These are phyloP conservation scores for Xylariales sp. DNA, from an alignment of 2,329 filamentous ascomycete species.

Conservation along the genomic window DNA sequence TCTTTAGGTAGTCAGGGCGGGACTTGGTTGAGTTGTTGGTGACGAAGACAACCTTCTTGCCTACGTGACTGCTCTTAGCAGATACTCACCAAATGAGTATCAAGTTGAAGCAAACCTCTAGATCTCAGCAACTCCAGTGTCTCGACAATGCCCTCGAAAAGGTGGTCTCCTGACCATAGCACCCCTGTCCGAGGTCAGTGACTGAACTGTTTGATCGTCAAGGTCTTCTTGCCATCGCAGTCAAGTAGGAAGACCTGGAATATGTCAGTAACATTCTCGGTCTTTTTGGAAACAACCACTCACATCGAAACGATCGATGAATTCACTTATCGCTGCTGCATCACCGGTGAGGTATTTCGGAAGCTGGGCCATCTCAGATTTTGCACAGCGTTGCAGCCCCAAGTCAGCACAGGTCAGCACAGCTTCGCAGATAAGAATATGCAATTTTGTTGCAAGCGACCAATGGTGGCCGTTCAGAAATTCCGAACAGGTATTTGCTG, in stretches of 20 bases:
- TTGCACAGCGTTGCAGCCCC: neutral
- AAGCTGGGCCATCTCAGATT: conserved; percentile 26
- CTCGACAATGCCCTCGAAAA: conserved; percentile 81
- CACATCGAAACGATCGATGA: conserved; percentile 90
- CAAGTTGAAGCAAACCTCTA: conserved; percentile 54
- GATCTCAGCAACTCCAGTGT: conserved; percentile 78
- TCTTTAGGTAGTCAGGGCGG: conserved; percentile 85
- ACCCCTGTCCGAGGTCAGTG: conserved; percentile 52
- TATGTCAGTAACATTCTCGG: too few relatives aligned
- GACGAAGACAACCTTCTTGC: conserved; percentile 90
- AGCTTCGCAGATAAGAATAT: too few relatives aligned
- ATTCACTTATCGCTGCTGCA: conserved; percentile 68
- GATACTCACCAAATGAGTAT: neutral
- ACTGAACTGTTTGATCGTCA: neutral
- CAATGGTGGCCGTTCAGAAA: too few relatives aligned
- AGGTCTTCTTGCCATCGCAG: conserved; percentile 74
- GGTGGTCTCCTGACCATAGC: conserved; percentile 89
- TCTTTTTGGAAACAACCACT: too few relatives aligned
- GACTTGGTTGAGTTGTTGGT: conserved; percentile 99
- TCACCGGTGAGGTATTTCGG: conserved; percentile 76
- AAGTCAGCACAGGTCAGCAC: too few relatives aligned
- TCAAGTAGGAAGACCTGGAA: conserved; percentile 85
- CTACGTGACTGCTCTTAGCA: conserved; percentile 37
- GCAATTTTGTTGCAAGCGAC: too few relatives aligned
- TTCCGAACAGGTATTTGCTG: too few relatives aligned